A percentile compares a stretch with the other conserved stretches of the same genome.
phyloP scores from a whole-genome alignment of 768 basidiomycete genomes.

The Serendipita sp. region DNA sequence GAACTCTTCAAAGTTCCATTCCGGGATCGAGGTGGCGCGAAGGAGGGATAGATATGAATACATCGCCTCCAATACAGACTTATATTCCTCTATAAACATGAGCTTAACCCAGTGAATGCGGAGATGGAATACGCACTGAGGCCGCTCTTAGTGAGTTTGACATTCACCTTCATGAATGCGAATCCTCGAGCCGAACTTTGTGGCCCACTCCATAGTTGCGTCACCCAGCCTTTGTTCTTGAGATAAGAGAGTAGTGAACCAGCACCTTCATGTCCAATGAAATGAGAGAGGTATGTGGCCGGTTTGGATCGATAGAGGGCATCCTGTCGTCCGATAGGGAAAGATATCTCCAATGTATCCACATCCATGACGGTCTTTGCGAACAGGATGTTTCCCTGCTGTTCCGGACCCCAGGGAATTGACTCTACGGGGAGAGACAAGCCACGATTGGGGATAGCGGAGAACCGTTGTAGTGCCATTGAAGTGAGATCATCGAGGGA shows the following conservation, averaged over 20 bases:
- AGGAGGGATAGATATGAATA: slow-evolving; percentile 71
- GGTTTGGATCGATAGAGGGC: slow-evolving; percentile 69
- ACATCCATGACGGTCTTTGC: slow-evolving; percentile 83
- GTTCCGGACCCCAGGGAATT: slow-evolving; percentile 56
- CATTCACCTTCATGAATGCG: slow-evolving; percentile 73
- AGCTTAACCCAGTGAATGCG: too few relatives aligned
- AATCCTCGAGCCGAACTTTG: slow-evolving; percentile 68
- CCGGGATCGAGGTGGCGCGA: slow-evolving; percentile 38
- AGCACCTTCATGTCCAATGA: slow-evolving; percentile 83
- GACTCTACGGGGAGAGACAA: slow-evolving; percentile 40
- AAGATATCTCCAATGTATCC: slow-evolving; percentile 68
- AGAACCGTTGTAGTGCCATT: slow-evolving; percentile 50
- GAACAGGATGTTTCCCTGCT: slow-evolving; percentile 63
- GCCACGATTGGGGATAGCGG: slow-evolving; percentile 51
- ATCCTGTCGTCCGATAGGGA: slow-evolving; percentile 59
- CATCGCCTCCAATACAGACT: slow-evolving; percentile 45
- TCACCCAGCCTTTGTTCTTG: slow-evolving; percentile 80
- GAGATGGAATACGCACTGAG: slow-evolving; percentile 43
- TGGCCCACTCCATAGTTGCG: slow-evolving; percentile 50
- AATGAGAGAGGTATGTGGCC: slow-evolving; percentile 55
- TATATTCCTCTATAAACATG: slow-evolving; percentile 47
- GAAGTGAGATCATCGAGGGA: slow-evolving; percentile 55
- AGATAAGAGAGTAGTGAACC: slow-evolving; percentile 85
- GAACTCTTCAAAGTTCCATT: slow-evolving; percentile 64
- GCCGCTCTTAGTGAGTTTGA: slow-evolving; percentile 70